Base-by-base conservation (phyloP, 192 early-diverging fungal species). In the Hyaloraphidium curvatum region DNA sequence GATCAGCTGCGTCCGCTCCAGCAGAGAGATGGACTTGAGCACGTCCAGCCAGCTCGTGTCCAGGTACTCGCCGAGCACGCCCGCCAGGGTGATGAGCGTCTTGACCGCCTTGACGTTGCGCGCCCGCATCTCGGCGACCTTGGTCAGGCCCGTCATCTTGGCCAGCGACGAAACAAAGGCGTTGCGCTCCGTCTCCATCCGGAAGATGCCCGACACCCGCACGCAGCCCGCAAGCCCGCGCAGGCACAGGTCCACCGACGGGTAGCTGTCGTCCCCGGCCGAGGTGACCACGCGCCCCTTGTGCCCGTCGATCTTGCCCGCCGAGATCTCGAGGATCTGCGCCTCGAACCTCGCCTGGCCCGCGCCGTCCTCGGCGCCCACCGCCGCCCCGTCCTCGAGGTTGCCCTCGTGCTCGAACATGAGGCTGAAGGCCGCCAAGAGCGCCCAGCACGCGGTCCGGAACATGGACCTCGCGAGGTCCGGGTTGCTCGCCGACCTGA, bases 401-500 rank as follows among this genome's bases (percentile, higher is more conserved):
- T 70, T 66, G 3, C 14, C 22, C 5, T 58, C 56, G 3, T 39
- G 63, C 52, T 77, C 75, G 67, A 77, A 77, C 1, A 60, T 57
- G 17, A 76, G 55, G 54, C 63, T 67, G 48, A 77, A 69, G 17
- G 69, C 59, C 1, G 75, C 75, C 69, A 77, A 75, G 2, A 77
- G 39, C 0, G 72, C 55, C 75, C 75, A 77, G 22, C 62, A 63
- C n/a, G 66, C 67, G 30, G 61, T 64, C 2, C 67, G 57, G 63
- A 77, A 77, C 70, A 77, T 75, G 19, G 67, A 64, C 29, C 70
- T 14, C 30, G 71, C 70, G 22, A 77, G 52, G 21, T 77, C 75
- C 13, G 61, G 55, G 22, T 51, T 40, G 14, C 43, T 51, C 16
- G 75, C 75, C 25, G 61, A 53, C 29, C 60, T 40, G 43, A 67